Evolutionary conservation across 176 grass and related monocot species (phyloP), one percentile per base, ranked within the genome.

Genomic region (Otatea glauca): DNA sequence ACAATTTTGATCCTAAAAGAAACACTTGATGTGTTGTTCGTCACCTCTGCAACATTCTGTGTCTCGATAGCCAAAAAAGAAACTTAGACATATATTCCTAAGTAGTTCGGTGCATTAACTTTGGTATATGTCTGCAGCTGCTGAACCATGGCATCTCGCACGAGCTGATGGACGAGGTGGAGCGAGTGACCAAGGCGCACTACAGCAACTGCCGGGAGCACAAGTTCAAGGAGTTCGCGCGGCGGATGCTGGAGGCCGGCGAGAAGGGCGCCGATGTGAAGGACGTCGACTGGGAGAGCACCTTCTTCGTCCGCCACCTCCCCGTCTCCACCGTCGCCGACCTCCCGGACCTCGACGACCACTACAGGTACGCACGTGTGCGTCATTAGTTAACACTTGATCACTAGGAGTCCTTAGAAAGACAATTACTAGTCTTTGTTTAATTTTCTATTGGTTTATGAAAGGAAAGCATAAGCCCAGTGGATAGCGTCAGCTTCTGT

Each of bases 161-260:
- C 49, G 97, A 94, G 84, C 83, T 94, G 74, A 91, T 99, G 97
- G 90, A 99, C 76, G 93, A 99, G 88, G 97, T 99, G 75, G 97
- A 94, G 84, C 83, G 81, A 18, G 77, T 92, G 44, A 96, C 88
- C 54, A 96, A 96, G 88, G 97, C 81, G 27, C 97, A 99, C 44
- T 99, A 99, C 81, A 5, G 12, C 64, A 64, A n/a, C 65, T 12
- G 61, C 84, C 78, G 81, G 11, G 93, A 94, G 65, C 54, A 82
- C 0, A 72, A 55, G 66, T 99, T 99, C 86, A 61, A 75, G 83
- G 90, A 96, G 86, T 96, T 99, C 76, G 90, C 93, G 25, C 55
- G 34, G 32, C 75, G 38, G 65, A 81, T 89, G 54, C 78, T 99
- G 68, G 80, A 94, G 77, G 90, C 82, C 66, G 91, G 81, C 68